Evolutionary conservation across 148 eudicot species (phyloP), one percentile per base, ranked within the genome.

Genomic region (Fallopia convolvulus): DNA sequence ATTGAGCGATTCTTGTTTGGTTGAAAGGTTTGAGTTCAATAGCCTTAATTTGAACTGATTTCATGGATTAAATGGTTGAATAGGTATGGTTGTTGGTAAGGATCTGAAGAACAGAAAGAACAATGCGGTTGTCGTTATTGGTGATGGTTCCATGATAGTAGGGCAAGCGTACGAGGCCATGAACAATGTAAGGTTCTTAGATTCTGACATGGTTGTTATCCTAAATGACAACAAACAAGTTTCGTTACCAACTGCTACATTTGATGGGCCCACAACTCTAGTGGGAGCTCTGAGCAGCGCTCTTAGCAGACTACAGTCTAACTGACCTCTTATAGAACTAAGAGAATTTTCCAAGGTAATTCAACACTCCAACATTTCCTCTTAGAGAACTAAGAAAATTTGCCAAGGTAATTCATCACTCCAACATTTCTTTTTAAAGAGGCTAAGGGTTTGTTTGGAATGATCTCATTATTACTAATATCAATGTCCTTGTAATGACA

Each of bases 111-210:
- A 92, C 63, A 81, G 82, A 80, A 87, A 87, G 36, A 94, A 94
- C 85, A 76, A 85, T 76, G 98, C 92, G n/a, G 80, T 94, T 76
- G 81, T 97, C 36, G 89, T 94, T 8, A 94, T 94, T 56, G 98
- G 98, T 47, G 98, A 94, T 58, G 98, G 98, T 47, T 97, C 98
- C 63, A 94, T 94, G 98, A 94, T 97, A 70, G 98, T 97, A 0
- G 98, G 98, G 46, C 98, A 94, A 81, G 98, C 98, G 48, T 94
- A 92, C 66, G 98, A 94, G 83, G 98, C 98, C 50, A 94, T 94
- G 98, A 94, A 94, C 80, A 94, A 94, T 80, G 98, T 97, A 0
- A 97, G 98, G 11, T 94, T 92, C 81, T 80, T 94, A 39, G 98
- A 94, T 78, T 92, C 98, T 23, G 98, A 94, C 83, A 94, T 94